These are phyloP conservation scores for Lachnellula occidentalis DNA, from an alignment of 2,329 filamentous ascomycete species.

Conservation along the genomic window DNA sequence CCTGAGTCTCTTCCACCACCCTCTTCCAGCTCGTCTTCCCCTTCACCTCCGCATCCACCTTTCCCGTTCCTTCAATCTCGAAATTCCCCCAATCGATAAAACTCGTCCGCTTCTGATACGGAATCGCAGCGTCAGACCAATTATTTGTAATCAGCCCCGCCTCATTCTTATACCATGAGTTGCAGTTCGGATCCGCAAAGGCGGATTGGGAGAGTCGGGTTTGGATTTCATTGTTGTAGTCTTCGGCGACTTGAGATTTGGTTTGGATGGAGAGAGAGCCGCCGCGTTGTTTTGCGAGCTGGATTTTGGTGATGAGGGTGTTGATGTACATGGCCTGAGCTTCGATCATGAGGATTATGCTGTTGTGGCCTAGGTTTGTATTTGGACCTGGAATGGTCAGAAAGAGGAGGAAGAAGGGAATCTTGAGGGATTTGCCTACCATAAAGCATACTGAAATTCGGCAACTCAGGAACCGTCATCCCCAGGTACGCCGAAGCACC, in stretches of 20 bases:
- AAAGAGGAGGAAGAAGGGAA: constrained; percentile 29
- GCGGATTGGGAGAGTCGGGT: constrained; percentile 10
- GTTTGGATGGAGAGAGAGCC: constrained; percentile 41
- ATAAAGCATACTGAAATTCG: constrained; percentile 28
- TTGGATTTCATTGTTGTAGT: constrained; percentile 24
- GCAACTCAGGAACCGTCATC: constrained; percentile 17
- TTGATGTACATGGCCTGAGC: constrained; percentile 24
- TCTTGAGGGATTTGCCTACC: constrained; percentile 27
- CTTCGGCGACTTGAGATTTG: constrained; percentile 31
- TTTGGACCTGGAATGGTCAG: constrained; percentile 35
- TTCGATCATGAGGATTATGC: constrained; percentile 28
- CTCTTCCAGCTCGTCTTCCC: constrained; percentile 28
- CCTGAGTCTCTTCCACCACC: constrained; percentile 33
- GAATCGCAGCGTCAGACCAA: constrained; percentile 41
- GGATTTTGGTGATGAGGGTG: constrained; percentile 33
- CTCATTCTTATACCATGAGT: constrained; percentile 25
- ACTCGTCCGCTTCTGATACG: constrained; percentile 45
- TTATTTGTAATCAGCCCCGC: constrained; percentile 24
- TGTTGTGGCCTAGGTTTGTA: constrained; percentile 27
- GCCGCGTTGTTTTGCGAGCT: constrained; percentile 38
- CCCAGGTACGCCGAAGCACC: constrained; percentile 36
- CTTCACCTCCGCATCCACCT: constrained; percentile 21
- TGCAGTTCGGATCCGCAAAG: constrained; percentile 24
- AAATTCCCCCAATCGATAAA: constrained; percentile 42
- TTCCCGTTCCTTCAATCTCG: constrained; percentile 31